Conservation (phyloP, 2,329 filamentous ascomycete species). For the Monilinia fructicola region DNA sequence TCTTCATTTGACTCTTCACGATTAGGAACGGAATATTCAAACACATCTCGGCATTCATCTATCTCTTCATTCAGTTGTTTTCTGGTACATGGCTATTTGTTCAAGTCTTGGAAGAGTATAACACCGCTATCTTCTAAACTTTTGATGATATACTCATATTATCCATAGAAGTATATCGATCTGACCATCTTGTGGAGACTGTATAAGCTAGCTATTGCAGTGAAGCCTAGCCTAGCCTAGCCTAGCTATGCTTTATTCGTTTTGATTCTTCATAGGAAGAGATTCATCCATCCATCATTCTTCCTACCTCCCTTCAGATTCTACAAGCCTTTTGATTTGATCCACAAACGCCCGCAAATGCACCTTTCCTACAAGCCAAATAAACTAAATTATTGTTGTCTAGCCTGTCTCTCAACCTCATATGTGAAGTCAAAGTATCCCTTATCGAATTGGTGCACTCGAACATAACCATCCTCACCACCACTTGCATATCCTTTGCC, state of each 20-base stretch:
- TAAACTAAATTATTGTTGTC: slow-evolving; percentile 35
- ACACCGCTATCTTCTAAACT: not conserved
- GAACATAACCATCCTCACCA: slow-evolving; percentile 97
- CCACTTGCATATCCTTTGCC: slow-evolving; percentile 93
- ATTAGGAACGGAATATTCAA: not conserved
- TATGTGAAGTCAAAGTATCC: slow-evolving; percentile 98
- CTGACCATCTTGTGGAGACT: slow-evolving; percentile 1
- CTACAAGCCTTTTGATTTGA: slow-evolving; percentile 25
- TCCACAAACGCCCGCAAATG: slow-evolving; percentile 38
- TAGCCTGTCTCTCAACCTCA: slow-evolving; percentile 86
- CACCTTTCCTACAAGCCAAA: slow-evolving; percentile 29
- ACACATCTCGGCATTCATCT: not conserved
- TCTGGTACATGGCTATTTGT: not conserved
- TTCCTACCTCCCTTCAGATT: slow-evolving; percentile 14
- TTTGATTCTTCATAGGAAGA: slow-evolving; percentile 17
- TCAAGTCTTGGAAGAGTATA: not conserved
- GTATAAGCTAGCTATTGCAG: not conserved
- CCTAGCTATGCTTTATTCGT: not conserved
- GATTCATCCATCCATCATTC: slow-evolving; percentile 19
- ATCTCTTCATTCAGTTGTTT: not conserved
- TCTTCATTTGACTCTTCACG: not conserved
- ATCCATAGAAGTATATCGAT: slow-evolving; percentile 3
- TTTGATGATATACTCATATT: slow-evolving; percentile 18
- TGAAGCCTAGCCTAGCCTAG: not conserved
- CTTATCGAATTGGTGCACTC: slow-evolving; percentile 98